Evolutionary conservation across 1,284 basidiomycete species (phyloP), one percentile per base, ranked within the genome.

Genomic region (Nidula niveotomentosa): DNA sequence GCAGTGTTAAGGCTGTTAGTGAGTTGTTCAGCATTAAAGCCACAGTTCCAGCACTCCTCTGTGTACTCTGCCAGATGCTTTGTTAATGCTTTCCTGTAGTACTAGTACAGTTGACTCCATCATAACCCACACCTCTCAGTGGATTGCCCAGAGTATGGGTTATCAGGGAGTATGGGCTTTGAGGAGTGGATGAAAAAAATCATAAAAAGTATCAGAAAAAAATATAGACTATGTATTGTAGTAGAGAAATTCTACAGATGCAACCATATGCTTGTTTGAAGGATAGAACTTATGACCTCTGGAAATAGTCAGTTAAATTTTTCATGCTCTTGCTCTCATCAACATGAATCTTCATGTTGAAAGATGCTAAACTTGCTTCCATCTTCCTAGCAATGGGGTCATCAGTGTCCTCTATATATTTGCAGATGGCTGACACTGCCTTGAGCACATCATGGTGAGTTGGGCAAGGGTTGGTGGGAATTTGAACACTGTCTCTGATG

Each of bases 341-440:
- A 5, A 58, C 48, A 37, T 52, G 54, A 30, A 56, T 62, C 43
- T 58, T 52, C 18, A 46, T 49, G 15, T 60, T 58, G 52, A 65
- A 65, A 30, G 51, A 48, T 8, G 48, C 56, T 33, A 65, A 52
- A 41, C 63, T 54, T 3, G 18, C 53, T 53, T 67, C 63, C 37
- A 65, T 35, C 36, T 63, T 58, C 37, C 53, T 37, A 10, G 61
- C 55, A 55, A 63, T 58, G 0, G 56, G 56, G 45, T 63, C 53
- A 51, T 66, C 35, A 12, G 60, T 46, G 46, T 56, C 56, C 35
- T 53, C 46, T 30, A 66, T 17, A 47, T 61, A 64, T 35, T 35
- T 57, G 6, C 48, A 43, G 37, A 61, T 57, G 12, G 50, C 47
- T 13, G 48, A 49, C 3, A 18, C 39, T 35, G 53, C 56, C 51